These are phyloP conservation scores for Pichia cabralensis DNA, from an alignment of 805 yeast genomes.

Conservation along the genomic window DNA sequence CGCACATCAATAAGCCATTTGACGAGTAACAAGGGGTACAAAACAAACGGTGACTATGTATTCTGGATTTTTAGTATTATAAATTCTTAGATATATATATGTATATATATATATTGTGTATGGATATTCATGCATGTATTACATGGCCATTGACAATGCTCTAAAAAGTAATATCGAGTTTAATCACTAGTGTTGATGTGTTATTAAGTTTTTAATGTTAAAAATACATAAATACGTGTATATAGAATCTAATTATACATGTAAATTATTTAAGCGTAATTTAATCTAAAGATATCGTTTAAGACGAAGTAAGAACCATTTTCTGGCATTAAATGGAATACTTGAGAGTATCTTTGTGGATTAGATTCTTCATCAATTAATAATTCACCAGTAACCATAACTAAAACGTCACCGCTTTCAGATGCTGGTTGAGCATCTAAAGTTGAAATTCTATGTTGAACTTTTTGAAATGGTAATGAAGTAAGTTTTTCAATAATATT, in stretches of 20 bases:
- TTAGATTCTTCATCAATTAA: conserved; percentile 89
- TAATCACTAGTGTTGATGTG: too few species aligned
- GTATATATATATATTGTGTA: too few species aligned
- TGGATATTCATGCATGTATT: too few species aligned
- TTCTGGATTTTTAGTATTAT: too few species aligned
- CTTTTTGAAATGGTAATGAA: conserved; percentile 85
- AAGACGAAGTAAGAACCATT: conserved; percentile 85
- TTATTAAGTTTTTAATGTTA: too few species aligned
- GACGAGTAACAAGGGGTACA: too few species aligned
- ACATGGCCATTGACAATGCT: too few species aligned
- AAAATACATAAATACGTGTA: neutral
- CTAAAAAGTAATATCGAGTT: too few species aligned
- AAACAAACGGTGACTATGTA: too few species aligned
- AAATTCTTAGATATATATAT: too few species aligned
- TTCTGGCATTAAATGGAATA: conserved; percentile 93
- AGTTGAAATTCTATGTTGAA: conserved; percentile 86
- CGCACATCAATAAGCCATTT: too few species aligned
- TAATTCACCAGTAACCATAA: conserved; percentile 95
- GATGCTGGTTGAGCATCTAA: conserved; percentile 98
- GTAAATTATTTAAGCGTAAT: conserved; percentile 43
- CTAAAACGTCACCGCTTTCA: conserved; percentile 84
- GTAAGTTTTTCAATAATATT: conserved; percentile 86
- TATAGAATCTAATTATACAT: too few species aligned
- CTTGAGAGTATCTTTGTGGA: conserved; percentile 95
- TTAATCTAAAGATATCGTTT: conserved; percentile 94